Evolutionary conservation across 768 basidiomycete genomes (phyloP).

Genomic region (Xanthoconium stramineum): DNA sequence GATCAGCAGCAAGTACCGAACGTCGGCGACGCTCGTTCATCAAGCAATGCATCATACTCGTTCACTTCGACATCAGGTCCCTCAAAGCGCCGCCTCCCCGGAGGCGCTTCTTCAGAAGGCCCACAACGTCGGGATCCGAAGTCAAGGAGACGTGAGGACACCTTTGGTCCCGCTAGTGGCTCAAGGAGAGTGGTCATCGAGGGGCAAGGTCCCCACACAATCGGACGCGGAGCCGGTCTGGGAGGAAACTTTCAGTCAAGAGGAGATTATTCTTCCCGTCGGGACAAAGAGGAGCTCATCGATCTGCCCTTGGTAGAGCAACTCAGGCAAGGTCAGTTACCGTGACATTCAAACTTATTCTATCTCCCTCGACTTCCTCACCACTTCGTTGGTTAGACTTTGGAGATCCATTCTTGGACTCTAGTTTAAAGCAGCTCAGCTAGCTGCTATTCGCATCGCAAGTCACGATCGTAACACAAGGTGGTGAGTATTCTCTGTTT

Average conservation of each 20-base stretch:
- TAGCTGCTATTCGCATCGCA: slow-evolving; percentile 2
- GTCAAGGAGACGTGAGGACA: slow-evolving; percentile 47
- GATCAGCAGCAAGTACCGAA: slow-evolving; percentile 28
- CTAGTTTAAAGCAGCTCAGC: slow-evolving; percentile 26
- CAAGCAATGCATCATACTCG: slow-evolving; percentile 17
- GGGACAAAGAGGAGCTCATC: slow-evolving; percentile 56
- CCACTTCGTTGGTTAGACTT: slow-evolving; percentile 37
- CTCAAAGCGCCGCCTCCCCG: slow-evolving; percentile 52
- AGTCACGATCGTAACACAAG: background rate
- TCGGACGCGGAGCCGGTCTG: slow-evolving; percentile 6
- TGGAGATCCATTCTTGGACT: slow-evolving; percentile 53
- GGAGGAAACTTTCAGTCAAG: slow-evolving; percentile 24
- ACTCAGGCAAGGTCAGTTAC: slow-evolving; percentile 49
- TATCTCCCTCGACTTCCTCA: slow-evolving; percentile 1
- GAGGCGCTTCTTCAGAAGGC: slow-evolving; percentile 41
- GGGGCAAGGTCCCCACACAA: slow-evolving; percentile 15
- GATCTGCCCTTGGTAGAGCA: slow-evolving; percentile 49
- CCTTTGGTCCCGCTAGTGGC: slow-evolving; percentile 20
- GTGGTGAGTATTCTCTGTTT: slow-evolving; percentile 7
- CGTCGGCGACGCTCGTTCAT: slow-evolving; percentile 19
- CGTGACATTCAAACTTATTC: background rate
- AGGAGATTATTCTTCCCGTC: slow-evolving; percentile 40
- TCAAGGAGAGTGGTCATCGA: slow-evolving; percentile 25
- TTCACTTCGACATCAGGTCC: slow-evolving; percentile 27
- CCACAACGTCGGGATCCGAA: slow-evolving; percentile 50